Base-by-base conservation (phyloP, 352 stramenopile species). In the Phytophthora sansomeana region DNA sequence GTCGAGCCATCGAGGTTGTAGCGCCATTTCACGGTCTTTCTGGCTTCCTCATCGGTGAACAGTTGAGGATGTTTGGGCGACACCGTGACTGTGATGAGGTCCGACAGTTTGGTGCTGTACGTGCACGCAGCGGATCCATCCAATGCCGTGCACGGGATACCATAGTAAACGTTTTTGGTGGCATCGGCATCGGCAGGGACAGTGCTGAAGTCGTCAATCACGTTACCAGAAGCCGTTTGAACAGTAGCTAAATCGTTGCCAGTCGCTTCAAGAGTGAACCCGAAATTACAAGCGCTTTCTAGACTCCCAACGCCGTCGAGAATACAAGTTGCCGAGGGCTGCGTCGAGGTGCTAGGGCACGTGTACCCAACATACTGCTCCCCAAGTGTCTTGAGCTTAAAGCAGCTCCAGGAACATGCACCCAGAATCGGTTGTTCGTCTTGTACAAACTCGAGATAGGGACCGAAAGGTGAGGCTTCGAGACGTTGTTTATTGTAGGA, bases 231-330 rank as follows among this genome's bases (percentile, higher is more conserved):
- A 3, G 60, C 43, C 0, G 11, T 26, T 14, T 61, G 46, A 29
- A 78, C 51, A 8, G 42, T 44, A 1, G 70, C 72, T 30, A 89
- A 52, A 28, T 78, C 79, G 16, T 80, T 60, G 32, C 75, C 79
- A 26, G 57, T 72, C 10, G 77, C 47, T 17, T 62, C 57, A 3
- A 92, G 57, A 36, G 73, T 85, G 48, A 79, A 64, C 39, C 77
- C 46, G 6, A 86, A 58, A 6, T 21, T 21, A 43, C 81, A 88
- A 0, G 17, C 2, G 21, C 36, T 43, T 6, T 17, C 16, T 2
- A 0, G 0, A 16, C 21, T 21, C 16, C 16, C 36, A 11, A 17
- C 14, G 21, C 36, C 36, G n/a, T n/a, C n/a, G n/a, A n/a, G n/a
- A 43, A 16, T 10, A 16, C 36, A 43, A 43, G 6, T n/a, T 39